Evolutionary conservation across 164 flowering plant genomes (phyloP), one percentile per base, ranked within the genome.

Genomic region (Umbilicus rupestris): DNA sequence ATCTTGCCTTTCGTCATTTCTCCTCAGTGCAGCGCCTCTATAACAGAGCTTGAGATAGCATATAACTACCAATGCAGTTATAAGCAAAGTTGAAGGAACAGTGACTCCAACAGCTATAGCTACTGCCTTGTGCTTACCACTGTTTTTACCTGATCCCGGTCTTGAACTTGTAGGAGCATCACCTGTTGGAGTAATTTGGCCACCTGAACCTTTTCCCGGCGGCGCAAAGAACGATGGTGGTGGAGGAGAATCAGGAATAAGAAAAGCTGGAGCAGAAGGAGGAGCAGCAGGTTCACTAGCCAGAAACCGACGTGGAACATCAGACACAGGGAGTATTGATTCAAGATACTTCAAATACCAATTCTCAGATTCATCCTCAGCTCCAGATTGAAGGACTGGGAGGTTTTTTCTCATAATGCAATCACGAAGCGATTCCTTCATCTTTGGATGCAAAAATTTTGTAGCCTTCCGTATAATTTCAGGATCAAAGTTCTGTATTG

Each of bases 1-100:
- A 59, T 76, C 82, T n/a, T 59, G 75, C 3, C 87, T 82, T 44
- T 95, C 91, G 75, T 95, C 99, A 81, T 81, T 92, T 74, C 39
- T 78, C 33, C 81, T 59, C 68, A 42, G 70, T 50, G 80, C 75
- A 45, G 73, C 52, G 33, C 60, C 60, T 20, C 75, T 70, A n/a
- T 55, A 12, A 20, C 29, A 35, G 29, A 73, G 50, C 74, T 66
- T 81, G 45, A 46, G 22, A 57, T 73, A 92, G 75, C 85, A 92
- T 9, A 70, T 52, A 52, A 88, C 81, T 45, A 87, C 71, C 62
- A 88, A 28, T 49, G 78, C 78, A 55, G 81, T 85, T 74, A 81
- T 33, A 30, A 74, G 26, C 71, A 87, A 83, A 41, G 97, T 83
- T 45, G 78, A 88, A 12, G 73, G 70, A 24, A 96, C 94, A 68